phyloP scores from a whole-genome alignment of 345 rosid species.

The Eutrema heterophyllum region DNA sequence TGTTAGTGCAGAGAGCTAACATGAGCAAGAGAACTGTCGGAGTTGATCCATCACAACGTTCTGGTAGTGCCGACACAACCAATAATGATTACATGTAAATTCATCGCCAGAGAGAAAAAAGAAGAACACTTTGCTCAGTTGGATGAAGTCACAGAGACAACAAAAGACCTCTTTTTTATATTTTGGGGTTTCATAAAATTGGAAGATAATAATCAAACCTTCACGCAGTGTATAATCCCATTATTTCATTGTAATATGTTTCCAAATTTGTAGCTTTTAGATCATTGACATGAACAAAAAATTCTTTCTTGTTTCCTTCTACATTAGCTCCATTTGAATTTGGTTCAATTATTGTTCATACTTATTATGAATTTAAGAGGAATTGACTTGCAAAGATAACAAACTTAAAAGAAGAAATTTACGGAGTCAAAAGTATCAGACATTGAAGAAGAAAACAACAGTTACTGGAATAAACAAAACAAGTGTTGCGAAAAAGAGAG shows the following conservation, averaged over 20 bases:
- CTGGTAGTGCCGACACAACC: slow-evolving; percentile 25
- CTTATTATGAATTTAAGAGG: background rate
- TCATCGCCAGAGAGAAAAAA: background rate
- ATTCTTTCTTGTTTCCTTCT: background rate
- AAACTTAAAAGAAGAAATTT: background rate
- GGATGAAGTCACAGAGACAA: background rate
- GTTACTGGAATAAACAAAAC: background rate
- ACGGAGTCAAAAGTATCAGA: background rate
- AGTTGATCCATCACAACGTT: slow-evolving; percentile 37
- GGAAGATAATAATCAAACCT: background rate
- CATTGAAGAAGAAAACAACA: background rate
- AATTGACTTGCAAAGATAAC: background rate
- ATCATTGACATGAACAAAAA: background rate
- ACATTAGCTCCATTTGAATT: background rate
- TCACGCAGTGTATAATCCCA: slow-evolving; percentile 2
- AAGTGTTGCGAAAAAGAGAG: background rate
- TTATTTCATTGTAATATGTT: background rate
- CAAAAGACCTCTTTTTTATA: background rate
- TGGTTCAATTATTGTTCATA: background rate
- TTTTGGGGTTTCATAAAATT: background rate
- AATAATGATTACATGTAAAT: slow-evolving; percentile 34
- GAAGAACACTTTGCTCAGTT: slow-evolving; percentile 5
- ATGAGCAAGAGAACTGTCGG: slow-evolving; percentile 95
- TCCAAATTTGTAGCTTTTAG: background rate
- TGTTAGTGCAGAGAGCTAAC: slow-evolving; percentile 87